A percentile compares a stretch with the other conserved stretches of the same genome.
These are phyloP conservation scores for Skeletonema grethae DNA, from an alignment of 108 stramenopile genomes.

Conservation along the genomic window DNA sequence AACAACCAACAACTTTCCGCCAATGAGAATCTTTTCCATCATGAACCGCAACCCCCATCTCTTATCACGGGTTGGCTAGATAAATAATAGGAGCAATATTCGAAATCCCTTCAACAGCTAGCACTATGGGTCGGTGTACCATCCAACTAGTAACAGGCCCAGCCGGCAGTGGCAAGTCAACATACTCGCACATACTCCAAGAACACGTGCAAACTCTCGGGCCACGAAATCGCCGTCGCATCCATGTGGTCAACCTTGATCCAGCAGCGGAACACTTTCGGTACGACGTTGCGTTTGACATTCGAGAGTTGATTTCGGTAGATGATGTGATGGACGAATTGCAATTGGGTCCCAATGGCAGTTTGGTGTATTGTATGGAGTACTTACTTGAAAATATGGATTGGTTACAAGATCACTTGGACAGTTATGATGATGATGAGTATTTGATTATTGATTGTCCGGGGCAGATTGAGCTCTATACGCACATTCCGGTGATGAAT, in stretches of 20 bases:
- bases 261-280: constrained; percentile 95
- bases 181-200: constrained; percentile 84
- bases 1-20: too few species aligned
- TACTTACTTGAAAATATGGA: constrained; percentile 95
- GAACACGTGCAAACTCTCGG: constrained; percentile 72
- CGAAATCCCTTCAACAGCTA: too few species aligned
- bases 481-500: constrained; percentile 97
- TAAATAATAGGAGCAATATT: too few species aligned
- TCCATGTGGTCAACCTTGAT: constrained; percentile 96
- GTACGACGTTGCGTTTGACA: constrained; percentile 87
- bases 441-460: constrained; percentile 99
- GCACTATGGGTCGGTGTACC: constrained; percentile 41
- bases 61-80: too few species aligned
- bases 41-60: neutral
- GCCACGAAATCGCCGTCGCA: constrained; percentile 54
- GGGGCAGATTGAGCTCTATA: constrained; percentile 96
- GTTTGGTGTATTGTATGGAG: constrained; percentile 98
- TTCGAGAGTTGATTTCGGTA: constrained; percentile 94
- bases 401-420: constrained; percentile 90
- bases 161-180: constrained; percentile 88
- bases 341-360: constrained; percentile 96
- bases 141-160: constrained; percentile 73
- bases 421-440: constrained; percentile 93
- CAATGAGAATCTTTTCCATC: too few species aligned
- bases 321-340: constrained; percentile 99